Percentiles rank a stretch among this genome's conserved stretches.
Conservation (phyloP, 352 stramenopile genomes). For the Phytophthora podocarpi region DNA sequence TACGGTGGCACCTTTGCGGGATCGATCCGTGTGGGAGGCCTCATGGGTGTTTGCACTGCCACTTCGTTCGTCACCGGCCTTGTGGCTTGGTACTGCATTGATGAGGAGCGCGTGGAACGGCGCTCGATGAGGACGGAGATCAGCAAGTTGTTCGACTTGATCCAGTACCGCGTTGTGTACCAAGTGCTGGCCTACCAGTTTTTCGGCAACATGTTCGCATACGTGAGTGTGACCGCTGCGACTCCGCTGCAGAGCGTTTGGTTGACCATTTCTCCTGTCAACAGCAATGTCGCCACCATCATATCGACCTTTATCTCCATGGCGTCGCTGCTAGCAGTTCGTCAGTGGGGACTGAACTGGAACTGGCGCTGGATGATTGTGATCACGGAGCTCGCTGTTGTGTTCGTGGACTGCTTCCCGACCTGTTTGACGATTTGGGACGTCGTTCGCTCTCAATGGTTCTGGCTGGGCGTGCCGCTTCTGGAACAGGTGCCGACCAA, state of each 20-base stretch:
- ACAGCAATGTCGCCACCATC: slow-evolving; percentile 44
- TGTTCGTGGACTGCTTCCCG: slow-evolving; percentile 50
- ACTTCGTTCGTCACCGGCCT: slow-evolving; percentile 40
- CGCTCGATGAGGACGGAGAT: slow-evolving; percentile 30
- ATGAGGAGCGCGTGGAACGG: slow-evolving; percentile 37
- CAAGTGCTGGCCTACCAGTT: slow-evolving; percentile 63
- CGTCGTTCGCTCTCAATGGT: slow-evolving; percentile 59
- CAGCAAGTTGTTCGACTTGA: slow-evolving; percentile 51
- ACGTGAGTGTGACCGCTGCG: slow-evolving; percentile 46
- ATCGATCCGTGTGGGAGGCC: slow-evolving; percentile 52
- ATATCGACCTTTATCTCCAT: slow-evolving; percentile 45
- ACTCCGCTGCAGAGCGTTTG: slow-evolving; percentile 54
- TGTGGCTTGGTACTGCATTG: slow-evolving; percentile 60
- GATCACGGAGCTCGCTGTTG: slow-evolving; percentile 37
- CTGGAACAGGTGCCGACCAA: slow-evolving; percentile 46
- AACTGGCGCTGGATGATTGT: slow-evolving; percentile 59
- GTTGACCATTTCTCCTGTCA: slow-evolving; percentile 49
- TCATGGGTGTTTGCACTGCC: slow-evolving; percentile 51
- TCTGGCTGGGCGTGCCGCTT: slow-evolving; percentile 57
- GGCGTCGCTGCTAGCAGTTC: slow-evolving; percentile 31
- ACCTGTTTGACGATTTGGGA: slow-evolving; percentile 59
- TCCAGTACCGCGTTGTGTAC: slow-evolving; percentile 61
- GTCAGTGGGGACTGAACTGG: slow-evolving; percentile 50
- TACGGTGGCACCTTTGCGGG: slow-evolving; percentile 61
- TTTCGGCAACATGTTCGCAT: slow-evolving; percentile 61